Evolutionary conservation across 768 basidiomycete genomes (phyloP).

Genomic region (Myochromella boudieri): DNA sequence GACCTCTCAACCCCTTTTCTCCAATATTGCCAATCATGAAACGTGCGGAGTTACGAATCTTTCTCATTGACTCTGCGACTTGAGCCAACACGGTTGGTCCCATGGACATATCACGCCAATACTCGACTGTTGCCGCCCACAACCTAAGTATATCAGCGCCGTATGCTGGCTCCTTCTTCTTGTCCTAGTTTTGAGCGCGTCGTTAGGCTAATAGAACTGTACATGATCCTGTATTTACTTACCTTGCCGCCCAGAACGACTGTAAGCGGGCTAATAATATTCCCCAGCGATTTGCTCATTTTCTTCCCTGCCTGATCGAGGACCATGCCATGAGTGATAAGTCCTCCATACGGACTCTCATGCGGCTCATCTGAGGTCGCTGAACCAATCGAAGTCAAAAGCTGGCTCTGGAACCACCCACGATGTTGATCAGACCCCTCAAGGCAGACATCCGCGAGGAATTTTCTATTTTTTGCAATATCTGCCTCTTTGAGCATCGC

Average conservation of each 20-base stretch:
- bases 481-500: slow-evolving; percentile 58
- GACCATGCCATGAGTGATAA: slow-evolving; percentile 97
- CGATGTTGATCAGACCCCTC: slow-evolving; percentile 98
- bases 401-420: slow-evolving; percentile 97
- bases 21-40: slow-evolving; percentile 85
- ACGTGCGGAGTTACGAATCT: slow-evolving; percentile 81
- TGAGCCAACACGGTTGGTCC: slow-evolving; percentile 77
- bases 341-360: slow-evolving; percentile 60
- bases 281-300: slow-evolving; percentile 98
- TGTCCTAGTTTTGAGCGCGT: slow-evolving; percentile 49
- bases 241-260: slow-evolving; percentile 81
- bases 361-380: slow-evolving; percentile 31
- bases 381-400: slow-evolving; percentile 77
- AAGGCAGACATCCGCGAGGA: slow-evolving; percentile 81
- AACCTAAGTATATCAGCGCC: slow-evolving; percentile 86
- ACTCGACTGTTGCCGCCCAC: slow-evolving; percentile 92
- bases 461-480: slow-evolving; percentile 28
- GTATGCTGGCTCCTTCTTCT: slow-evolving; percentile 73
- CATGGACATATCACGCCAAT: slow-evolving; percentile 84
- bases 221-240: slow-evolving; percentile 18
- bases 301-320: slow-evolving; percentile 87
- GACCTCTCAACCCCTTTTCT: slow-evolving; percentile 27
- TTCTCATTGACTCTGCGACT: slow-evolving; percentile 72
- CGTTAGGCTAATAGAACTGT: slow-evolving; percentile 2
- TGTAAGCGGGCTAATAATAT: slow-evolving; percentile 82